phyloP scores from a whole-genome alignment of 1,284 basidiomycete species.

The Omphalotus olearius region DNA sequence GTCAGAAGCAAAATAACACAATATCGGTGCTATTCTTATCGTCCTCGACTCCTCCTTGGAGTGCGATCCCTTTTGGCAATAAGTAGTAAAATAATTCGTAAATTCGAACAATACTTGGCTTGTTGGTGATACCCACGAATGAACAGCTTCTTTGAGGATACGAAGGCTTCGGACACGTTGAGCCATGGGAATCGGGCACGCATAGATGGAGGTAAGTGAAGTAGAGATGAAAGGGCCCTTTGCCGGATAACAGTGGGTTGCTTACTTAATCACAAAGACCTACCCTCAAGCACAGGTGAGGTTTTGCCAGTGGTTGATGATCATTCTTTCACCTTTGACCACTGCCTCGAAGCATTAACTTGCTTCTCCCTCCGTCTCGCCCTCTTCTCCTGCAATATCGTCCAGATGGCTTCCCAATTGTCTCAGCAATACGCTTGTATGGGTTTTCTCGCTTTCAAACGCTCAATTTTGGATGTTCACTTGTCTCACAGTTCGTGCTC shows the following conservation, averaged over 20 bases:
- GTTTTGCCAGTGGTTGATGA: slow-evolving; percentile 10
- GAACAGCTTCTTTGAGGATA: too few relatives aligned
- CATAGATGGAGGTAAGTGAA: too few relatives aligned
- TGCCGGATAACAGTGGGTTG: neutral
- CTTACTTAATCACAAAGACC: neutral
- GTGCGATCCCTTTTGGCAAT: too few relatives aligned
- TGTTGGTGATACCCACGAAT: too few relatives aligned
- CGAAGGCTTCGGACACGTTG: too few relatives aligned
- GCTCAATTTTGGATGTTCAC: neutral
- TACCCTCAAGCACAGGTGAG: slow-evolving; percentile 13
- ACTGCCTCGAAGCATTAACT: slow-evolving; percentile 67
- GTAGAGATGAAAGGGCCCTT: too few relatives aligned
- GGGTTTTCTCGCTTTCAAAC: slow-evolving; percentile 28
- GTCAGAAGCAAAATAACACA: too few relatives aligned
- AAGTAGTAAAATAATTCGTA: too few relatives aligned
- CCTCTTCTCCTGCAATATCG: slow-evolving; percentile 29
- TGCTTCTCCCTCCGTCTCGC: slow-evolving; percentile 54
- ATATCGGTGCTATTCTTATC: too few relatives aligned
- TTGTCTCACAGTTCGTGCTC: slow-evolving; percentile 71
- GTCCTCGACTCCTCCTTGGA: too few relatives aligned
- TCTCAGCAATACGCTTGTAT: slow-evolving; percentile 80
- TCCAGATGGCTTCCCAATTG: slow-evolving; percentile 57
- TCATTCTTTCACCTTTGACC: slow-evolving; percentile 20
- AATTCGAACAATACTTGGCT: too few relatives aligned
- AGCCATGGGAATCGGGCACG: too few relatives aligned